Percentiles rank a stretch among this genome's conserved stretches.
Conservation (phyloP, 1,139 yeast genomes). For the Petasospora fabianii region DNA sequence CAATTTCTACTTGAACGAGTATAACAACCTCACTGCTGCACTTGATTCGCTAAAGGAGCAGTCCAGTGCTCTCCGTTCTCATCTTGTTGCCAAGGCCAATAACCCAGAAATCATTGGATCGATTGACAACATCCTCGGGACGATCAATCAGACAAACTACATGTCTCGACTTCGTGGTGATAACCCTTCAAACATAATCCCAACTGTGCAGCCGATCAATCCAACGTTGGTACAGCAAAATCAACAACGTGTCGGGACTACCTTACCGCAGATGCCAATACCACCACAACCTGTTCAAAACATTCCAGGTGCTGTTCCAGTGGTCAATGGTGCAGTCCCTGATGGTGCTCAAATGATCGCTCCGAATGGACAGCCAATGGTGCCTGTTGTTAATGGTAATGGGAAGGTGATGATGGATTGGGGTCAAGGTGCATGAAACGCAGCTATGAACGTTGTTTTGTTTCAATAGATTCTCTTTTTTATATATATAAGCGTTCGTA, state of each 20-base stretch:
- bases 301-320: not conserved
- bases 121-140: slow-evolving; percentile 17
- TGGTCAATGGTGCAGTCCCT: not conserved
- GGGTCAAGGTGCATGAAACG: not conserved
- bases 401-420: slow-evolving; percentile 5
- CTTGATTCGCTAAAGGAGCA: slow-evolving; percentile 57
- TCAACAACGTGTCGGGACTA: slow-evolving; percentile 7
- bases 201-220: slow-evolving; percentile 28
- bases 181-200: slow-evolving; percentile 23
- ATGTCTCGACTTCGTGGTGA: slow-evolving; percentile 26
- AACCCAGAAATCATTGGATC: slow-evolving; percentile 12
- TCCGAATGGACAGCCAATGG: slow-evolving; percentile 1
- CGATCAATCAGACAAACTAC: slow-evolving; percentile 24
- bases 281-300: not conserved
- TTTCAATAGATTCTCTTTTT: not conserved
- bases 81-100: slow-evolving; percentile 34
- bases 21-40: slow-evolving; percentile 61
- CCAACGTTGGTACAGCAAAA: slow-evolving; percentile 24
- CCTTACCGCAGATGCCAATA: not conserved
- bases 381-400: slow-evolving; percentile 1
- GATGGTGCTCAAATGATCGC: not conserved
- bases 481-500: too few species aligned
- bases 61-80: slow-evolving; percentile 45
- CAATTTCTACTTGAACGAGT: slow-evolving; percentile 65
- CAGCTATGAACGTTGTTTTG: too few species aligned